phyloP scores from a whole-genome alignment of 306 rosid species.

The Dalbergia cochinchinensis region DNA sequence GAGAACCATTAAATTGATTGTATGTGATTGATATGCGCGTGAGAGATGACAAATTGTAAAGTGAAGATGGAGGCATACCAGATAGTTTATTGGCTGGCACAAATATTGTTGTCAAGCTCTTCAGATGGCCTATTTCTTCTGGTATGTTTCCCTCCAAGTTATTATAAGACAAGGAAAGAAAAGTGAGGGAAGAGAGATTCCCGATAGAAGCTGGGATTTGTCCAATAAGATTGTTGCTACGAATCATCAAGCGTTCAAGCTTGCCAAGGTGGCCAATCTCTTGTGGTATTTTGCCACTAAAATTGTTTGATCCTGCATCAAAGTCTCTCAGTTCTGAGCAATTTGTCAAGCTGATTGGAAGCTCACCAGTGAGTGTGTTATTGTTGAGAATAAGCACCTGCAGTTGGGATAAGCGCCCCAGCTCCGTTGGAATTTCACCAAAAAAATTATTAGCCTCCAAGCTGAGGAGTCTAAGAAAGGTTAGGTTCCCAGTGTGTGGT shows the following conservation, averaged over 20 bases:
- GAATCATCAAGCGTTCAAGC: not conserved
- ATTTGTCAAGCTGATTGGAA: conserved; percentile 21
- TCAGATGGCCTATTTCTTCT: conserved; percentile 16
- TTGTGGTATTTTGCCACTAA: conserved; percentile 27
- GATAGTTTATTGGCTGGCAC: not conserved
- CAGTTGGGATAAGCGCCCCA: too few species aligned
- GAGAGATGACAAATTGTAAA: conserved; percentile 18
- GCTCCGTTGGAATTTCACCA: too few species aligned
- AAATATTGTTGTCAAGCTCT: not conserved
- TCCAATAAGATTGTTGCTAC: not conserved
- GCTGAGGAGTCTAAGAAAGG: too few species aligned
- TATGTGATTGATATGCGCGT: fast-evolving
- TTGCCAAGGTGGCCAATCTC: conserved; percentile 31
- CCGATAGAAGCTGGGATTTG: conserved; percentile 14
- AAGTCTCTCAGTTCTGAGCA: not conserved
- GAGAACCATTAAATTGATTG: conserved; percentile 17
- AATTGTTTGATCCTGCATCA: not conserved
- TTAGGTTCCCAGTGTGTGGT: too few species aligned
- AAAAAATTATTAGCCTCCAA: too few species aligned
- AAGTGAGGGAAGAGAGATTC: conserved; percentile 14
- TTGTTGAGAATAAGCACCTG: too few species aligned
- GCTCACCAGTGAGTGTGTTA: too few species aligned
- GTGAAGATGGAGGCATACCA: conserved; percentile 6
- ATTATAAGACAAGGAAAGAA: too few species aligned
- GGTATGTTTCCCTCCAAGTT: not conserved